These are phyloP conservation scores for Remersonia thermophila DNA, from an alignment of 2,329 filamentous ascomycete genomes.

Conservation along the genomic window DNA sequence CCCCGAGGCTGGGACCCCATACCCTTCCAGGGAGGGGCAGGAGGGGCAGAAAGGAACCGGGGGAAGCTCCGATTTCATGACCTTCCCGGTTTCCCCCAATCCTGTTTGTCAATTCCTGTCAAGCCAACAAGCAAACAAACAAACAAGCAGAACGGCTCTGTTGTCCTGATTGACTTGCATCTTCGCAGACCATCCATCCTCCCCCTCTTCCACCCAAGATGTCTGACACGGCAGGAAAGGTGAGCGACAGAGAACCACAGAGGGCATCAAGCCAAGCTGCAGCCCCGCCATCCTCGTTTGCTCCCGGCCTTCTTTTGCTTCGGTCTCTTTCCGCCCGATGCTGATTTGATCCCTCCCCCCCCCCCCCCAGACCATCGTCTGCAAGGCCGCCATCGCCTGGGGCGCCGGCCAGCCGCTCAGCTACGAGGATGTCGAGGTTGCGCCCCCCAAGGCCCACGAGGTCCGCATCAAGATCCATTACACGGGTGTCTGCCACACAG, in stretches of 20 bases:
- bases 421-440: constrained; percentile 88
- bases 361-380: constrained; percentile 65
- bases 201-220: constrained; percentile 6
- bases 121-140: too few relatives aligned
- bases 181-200: neutral
- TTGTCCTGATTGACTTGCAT: too few relatives aligned
- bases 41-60: too few relatives aligned
- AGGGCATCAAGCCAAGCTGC: constrained; percentile 2
- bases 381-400: constrained; percentile 97
- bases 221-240: constrained; percentile 19
- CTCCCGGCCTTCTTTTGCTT: neutral
- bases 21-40: too few relatives aligned
- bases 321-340: neutral
- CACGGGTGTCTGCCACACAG: constrained; percentile 97
- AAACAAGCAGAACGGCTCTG: too few relatives aligned
- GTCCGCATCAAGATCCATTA: constrained; percentile 96
- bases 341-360: neutral
- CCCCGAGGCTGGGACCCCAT: too few relatives aligned
- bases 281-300: neutral
- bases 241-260: constrained; percentile 6
- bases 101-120: neutral
- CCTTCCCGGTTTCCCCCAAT: too few relatives aligned
- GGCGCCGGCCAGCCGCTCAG: constrained; percentile 81
- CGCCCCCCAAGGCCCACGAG: constrained; percentile 78
- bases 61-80: too few relatives aligned